Conservation (phyloP, 78 protist genomes). For the Anaeramoeba flamelloides region DNA sequence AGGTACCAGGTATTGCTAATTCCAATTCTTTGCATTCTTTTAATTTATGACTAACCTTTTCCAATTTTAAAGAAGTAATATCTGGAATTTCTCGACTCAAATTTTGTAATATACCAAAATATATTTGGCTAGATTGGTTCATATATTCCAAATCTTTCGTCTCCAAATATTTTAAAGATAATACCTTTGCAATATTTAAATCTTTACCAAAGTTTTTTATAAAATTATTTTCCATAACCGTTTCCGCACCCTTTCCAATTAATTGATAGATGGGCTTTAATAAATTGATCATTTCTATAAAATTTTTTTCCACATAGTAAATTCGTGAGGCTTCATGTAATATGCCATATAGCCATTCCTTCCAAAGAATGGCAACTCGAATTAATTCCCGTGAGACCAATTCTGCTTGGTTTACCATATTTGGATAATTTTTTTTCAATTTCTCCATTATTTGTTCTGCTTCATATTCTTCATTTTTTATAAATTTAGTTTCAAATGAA, state of each 20-base stretch:
- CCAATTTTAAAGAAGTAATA: slow-evolving; percentile 58
- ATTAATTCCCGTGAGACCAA: slow-evolving; percentile 77
- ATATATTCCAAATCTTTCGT: not conserved
- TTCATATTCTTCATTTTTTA: too few species aligned
- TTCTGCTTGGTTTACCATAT: slow-evolving; percentile 47
- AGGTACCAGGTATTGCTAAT: slow-evolving; percentile 88
- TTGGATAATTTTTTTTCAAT: slow-evolving; percentile 15
- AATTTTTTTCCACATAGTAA: slow-evolving; percentile 65
- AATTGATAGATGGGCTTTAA: not conserved
- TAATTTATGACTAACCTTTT: slow-evolving; percentile 65
- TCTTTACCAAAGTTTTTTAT: too few species aligned
- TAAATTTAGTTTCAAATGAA: too few species aligned
- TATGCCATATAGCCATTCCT: slow-evolving; percentile 90
- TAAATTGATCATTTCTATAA: slow-evolving; percentile 49
- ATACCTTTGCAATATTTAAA: too few species aligned
- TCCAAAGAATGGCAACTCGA: slow-evolving; percentile 90
- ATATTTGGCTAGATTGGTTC: slow-evolving; percentile 79
- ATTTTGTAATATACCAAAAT: slow-evolving; percentile 77
- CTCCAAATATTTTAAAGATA: not conserved
- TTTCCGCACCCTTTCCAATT: not conserved
- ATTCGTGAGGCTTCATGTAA: slow-evolving; percentile 83
- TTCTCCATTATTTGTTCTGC: too few species aligned
- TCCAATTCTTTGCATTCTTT: slow-evolving; percentile 47
- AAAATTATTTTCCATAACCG: not conserved
- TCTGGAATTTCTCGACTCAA: not conserved